Conservation (phyloP, 2,329 filamentous ascomycete genomes). For the Aspergillus sp. region DNA sequence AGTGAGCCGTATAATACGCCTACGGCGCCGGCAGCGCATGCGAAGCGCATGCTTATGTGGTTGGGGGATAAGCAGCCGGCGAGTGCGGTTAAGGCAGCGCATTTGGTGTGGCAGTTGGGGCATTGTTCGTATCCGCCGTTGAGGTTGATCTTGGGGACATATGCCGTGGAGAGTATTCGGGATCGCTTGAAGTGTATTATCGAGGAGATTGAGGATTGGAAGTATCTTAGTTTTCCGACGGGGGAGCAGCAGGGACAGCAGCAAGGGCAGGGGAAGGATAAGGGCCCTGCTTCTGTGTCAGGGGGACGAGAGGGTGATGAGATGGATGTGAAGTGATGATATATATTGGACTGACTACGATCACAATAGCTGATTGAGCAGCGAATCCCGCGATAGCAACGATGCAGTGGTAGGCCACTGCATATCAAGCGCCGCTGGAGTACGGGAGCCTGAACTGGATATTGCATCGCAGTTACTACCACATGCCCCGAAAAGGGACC, state of each 20-base stretch:
- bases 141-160: conserved; percentile 82
- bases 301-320: background rate
- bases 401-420: too few relatives aligned
- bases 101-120: conserved; percentile 90
- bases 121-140: conserved; percentile 94
- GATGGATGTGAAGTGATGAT: background rate
- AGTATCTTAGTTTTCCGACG: conserved; percentile 71
- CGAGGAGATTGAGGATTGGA: conserved; percentile 94
- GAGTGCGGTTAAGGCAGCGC: conserved; percentile 87
- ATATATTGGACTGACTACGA: too few relatives aligned
- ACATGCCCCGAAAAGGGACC: too few relatives aligned
- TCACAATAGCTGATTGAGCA: too few relatives aligned
- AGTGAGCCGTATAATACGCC: conserved; percentile 77
- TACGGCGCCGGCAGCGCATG: conserved; percentile 83
- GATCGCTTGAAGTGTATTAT: conserved; percentile 88
- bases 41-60: conserved; percentile 91
- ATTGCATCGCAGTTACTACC: too few relatives aligned
- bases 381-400: too few relatives aligned
- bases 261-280: background rate
- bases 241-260: conserved; percentile 31
- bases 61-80: conserved; percentile 88
- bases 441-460: too few relatives aligned
- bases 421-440: too few relatives aligned
- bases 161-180: conserved; percentile 92
- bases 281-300: background rate